phyloP scores from a whole-genome alignment of 2,329 filamentous ascomycete species.

The Ceratocystis destructans region DNA sequence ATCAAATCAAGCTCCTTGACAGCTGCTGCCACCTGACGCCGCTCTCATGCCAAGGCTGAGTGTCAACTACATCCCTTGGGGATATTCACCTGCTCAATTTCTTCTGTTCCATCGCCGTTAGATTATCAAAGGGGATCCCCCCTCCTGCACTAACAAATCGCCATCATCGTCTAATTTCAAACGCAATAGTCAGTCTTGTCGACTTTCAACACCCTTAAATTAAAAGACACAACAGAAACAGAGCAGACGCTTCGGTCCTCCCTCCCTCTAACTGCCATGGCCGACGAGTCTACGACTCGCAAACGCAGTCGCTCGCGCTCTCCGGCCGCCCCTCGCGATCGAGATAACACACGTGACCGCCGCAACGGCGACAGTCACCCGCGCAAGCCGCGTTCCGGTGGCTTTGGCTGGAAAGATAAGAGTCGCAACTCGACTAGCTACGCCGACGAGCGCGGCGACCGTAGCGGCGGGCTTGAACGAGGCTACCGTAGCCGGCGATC shows the following conservation, averaged over 20 bases:
- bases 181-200: too few species aligned
- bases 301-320: conserved; percentile 1
- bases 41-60: not conserved
- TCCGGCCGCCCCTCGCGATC: conserved; percentile 25
- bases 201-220: too few species aligned
- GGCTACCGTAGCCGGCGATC: conserved; percentile 21
- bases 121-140: not conserved
- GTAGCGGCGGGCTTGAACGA: conserved; percentile 29
- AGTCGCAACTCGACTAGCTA: conserved; percentile 31
- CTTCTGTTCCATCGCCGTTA: not conserved
- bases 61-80: not conserved
- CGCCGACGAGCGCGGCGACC: conserved; percentile 26
- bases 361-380: conserved; percentile 29
- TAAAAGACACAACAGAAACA: not conserved
- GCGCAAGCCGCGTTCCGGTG: conserved; percentile 24
- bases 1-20: too few species aligned
- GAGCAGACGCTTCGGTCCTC: not conserved
- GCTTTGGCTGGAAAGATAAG: conserved; percentile 42
- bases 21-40: not conserved
- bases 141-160: too few species aligned
- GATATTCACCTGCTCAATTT: not conserved
- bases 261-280: not conserved
- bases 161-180: too few species aligned
- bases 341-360: conserved; percentile 31
- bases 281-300: not conserved